Conservation (phyloP, 139 green algal species). For the Trebouxia sp. region DNA sequence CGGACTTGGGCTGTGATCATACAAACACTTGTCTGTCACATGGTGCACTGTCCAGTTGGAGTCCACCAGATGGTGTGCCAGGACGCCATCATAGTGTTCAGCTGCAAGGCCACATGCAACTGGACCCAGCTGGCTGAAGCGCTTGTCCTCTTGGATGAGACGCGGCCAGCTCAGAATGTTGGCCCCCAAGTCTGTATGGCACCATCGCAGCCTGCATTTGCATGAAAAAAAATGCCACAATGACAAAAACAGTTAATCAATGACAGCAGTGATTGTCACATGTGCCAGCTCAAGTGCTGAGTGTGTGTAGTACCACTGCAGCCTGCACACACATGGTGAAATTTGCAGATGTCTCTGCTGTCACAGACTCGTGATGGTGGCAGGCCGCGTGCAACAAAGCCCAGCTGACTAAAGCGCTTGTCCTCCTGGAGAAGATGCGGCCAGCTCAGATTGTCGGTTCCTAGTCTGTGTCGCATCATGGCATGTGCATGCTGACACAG, state of each 20-base stretch:
- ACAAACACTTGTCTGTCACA: constrained; percentile 58
- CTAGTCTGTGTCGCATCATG: constrained; percentile 83
- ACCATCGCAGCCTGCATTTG: constrained; percentile 60
- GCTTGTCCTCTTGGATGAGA: constrained; percentile 61
- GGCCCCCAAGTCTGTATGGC: constrained; percentile 82
- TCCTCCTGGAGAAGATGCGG: constrained; percentile 58
- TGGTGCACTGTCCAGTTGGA: constrained; percentile 49
- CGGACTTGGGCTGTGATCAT: constrained; percentile 67
- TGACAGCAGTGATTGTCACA: too few species aligned
- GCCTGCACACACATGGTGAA: too few species aligned
- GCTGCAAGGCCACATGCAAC: constrained; percentile 35
- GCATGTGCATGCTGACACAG: too few species aligned
- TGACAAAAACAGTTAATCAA: too few species aligned
- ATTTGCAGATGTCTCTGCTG: too few species aligned
- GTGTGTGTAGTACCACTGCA: too few species aligned
- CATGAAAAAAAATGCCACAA: neutral
- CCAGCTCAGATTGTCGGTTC: constrained; percentile 62
- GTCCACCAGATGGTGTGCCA: constrained; percentile 42
- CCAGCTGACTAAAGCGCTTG: constrained; percentile 56
- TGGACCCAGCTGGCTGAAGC: constrained; percentile 58
- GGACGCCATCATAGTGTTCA: constrained; percentile 69
- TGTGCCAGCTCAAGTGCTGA: too few species aligned
- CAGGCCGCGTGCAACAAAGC: constrained; percentile 33
- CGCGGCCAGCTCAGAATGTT: constrained; percentile 56
- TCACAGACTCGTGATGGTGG: too few species aligned